Evolutionary conservation across 257 asterid genomes (phyloP), one percentile per base, ranked within the genome.

Genomic region (Solanum appendiculatum): DNA sequence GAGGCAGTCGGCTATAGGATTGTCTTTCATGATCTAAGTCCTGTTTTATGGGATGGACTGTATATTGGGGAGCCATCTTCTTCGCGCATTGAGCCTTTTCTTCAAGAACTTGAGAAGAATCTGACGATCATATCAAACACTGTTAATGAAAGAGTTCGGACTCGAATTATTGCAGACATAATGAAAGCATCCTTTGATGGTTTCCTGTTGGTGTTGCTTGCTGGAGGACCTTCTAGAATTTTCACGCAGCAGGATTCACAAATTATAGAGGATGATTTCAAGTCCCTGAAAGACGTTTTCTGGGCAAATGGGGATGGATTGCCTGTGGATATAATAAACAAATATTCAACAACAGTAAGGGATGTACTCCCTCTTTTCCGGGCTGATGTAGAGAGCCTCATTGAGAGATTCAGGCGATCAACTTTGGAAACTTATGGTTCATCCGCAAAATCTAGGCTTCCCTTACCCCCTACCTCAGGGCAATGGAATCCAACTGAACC

Each of bases 181-280:
- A 96, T 97, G 99, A 90, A 95, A 88, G 99, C 99, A 69, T 95
- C 99, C 9, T 90, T 95, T 78, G 99, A 96, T 42, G 99, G 98
- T 21, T 94, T 97, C 87, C 86, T 93, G 82, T 86, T 96, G 88
- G 99, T 97, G 44, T 89, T 97, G 91, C 96, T 97, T 63, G 99
- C 98, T 77, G 99, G 99, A 54, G 99, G 99, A 5, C 99, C 99
- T 25, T 86, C 92, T 12, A 97, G 99, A 3, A 89, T 94, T 63
- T 97, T 97, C 82, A 84, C 96, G 34, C 91, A 81, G 84, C 94
- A 91, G 82, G 99, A 97, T 86, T 93, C 95, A 3, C 91, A 91
- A 66, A 88, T 96, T 48, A 89, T 97, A 64, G 99, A 95, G 92
- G 99, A 94, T 6, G 99, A 97, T 90, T 96, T 94, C 91, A 94